phyloP scores from a whole-genome alignment of 2,329 filamentous ascomycete species.

The Penicillium sp. region DNA sequence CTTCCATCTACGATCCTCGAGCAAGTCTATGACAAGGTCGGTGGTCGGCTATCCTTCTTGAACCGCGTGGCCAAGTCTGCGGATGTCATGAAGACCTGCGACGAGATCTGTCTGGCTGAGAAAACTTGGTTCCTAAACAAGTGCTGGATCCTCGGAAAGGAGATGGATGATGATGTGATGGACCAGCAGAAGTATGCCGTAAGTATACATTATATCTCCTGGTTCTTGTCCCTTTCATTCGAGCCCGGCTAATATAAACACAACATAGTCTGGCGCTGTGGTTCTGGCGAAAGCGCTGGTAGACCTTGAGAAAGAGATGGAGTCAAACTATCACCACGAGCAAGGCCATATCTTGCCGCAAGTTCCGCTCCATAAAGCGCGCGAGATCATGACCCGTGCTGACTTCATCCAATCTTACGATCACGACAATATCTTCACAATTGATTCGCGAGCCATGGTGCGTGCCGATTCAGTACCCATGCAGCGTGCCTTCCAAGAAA shows the following conservation, averaged over 20 bases:
- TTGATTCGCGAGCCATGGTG: slow-evolving; percentile 81
- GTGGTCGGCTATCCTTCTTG: slow-evolving; percentile 82
- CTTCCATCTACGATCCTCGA: slow-evolving; percentile 58
- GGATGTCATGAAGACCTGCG: slow-evolving; percentile 76
- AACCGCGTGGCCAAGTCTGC: slow-evolving; percentile 82
- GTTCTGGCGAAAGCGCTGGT: slow-evolving; percentile 87
- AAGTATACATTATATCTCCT: slow-evolving; percentile 39
- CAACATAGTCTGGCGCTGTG: slow-evolving; percentile 77
- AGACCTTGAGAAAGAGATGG: slow-evolving; percentile 68
- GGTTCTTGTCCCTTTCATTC: neutral
- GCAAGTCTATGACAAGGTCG: slow-evolving; percentile 80
- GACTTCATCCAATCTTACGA: slow-evolving; percentile 94
- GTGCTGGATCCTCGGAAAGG: slow-evolving; percentile 71
- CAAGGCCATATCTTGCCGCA: slow-evolving; percentile 74
- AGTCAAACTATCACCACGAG: slow-evolving; percentile 61
- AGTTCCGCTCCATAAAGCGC: slow-evolving; percentile 75
- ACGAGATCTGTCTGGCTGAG: slow-evolving; percentile 67
- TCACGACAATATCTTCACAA: slow-evolving; percentile 91
- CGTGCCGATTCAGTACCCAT: slow-evolving; percentile 93
- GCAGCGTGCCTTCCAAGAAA: slow-evolving; percentile 85
- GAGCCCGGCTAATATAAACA: slow-evolving; percentile 15
- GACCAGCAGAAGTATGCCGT: slow-evolving; percentile 95
- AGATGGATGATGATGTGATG: slow-evolving; percentile 97
- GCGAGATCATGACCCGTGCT: slow-evolving; percentile 90
- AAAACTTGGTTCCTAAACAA: slow-evolving; percentile 78